A percentile compares a stretch with the other conserved stretches of the same genome.
These are phyloP conservation scores for Phycomyces nitens DNA, from an alignment of 192 early-diverging fungal genomes.

Conservation along the genomic window DNA sequence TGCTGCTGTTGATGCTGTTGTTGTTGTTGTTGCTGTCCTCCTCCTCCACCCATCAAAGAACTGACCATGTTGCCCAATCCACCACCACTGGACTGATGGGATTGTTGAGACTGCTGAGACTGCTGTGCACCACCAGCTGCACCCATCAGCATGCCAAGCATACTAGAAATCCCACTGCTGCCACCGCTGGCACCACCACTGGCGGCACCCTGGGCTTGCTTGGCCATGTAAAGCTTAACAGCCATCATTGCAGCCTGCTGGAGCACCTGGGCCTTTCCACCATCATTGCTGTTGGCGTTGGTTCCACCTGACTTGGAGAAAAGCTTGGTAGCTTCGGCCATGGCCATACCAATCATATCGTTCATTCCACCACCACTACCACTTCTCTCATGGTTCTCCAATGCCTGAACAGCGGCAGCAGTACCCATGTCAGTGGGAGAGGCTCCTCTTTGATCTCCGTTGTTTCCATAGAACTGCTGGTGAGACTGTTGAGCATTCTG, in stretches of 20 bases:
- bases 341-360: constrained; percentile 30
- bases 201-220: constrained; percentile 10
- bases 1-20: constrained; percentile 17
- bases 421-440: constrained; percentile 26
- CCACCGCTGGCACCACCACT: constrained; percentile 5
- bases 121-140: constrained; percentile 3
- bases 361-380: constrained; percentile 18
- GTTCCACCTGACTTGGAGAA: constrained; percentile 6
- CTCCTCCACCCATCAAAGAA: not conserved
- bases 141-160: constrained; percentile 23
- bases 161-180: constrained; percentile 9
- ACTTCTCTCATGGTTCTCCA: constrained; percentile 14
- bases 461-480: constrained; percentile 21
- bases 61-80: constrained; percentile 13
- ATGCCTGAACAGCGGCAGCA: constrained; percentile 30
- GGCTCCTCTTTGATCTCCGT: constrained; percentile 1
- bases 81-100: constrained; percentile 2
- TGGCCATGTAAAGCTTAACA: constrained; percentile 32
- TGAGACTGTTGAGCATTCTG: constrained; percentile 12
- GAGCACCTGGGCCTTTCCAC: constrained; percentile 15
- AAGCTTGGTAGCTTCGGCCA: constrained; percentile 28
- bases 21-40: constrained; percentile 5
- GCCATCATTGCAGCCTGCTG: constrained; percentile 33
- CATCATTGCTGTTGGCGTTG: constrained; percentile 7
- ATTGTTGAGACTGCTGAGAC: constrained; percentile 2